Percentiles rank a stretch among this genome's conserved stretches.
phyloP scores from a whole-genome alignment of 805 yeast genomes.

The Ogataea thermomethanolica region DNA sequence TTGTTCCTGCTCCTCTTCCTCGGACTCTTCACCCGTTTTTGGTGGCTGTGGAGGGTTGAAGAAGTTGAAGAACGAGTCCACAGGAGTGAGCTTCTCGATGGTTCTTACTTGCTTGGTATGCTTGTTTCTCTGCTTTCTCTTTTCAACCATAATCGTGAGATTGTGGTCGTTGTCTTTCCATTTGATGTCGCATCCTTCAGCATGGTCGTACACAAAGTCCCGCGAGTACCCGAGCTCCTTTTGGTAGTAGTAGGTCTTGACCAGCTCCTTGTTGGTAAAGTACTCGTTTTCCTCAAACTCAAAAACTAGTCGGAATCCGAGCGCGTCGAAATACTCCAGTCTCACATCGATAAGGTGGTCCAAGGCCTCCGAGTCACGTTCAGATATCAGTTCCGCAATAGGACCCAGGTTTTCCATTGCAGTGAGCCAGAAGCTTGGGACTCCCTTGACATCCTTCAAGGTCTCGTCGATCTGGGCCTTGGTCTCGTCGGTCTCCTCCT shows the following conservation, averaged over 20 bases:
- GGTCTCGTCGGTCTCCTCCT: conserved; percentile 30
- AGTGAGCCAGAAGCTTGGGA: conserved; percentile 96
- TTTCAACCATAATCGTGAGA: conserved; percentile 82
- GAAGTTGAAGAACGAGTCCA: conserved; percentile 92
- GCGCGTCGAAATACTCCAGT: conserved; percentile 73
- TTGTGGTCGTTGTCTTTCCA: conserved; percentile 82
- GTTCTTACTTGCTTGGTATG: conserved; percentile 95
- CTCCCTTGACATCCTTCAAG: conserved; percentile 53
- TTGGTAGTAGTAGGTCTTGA: conserved; percentile 90
- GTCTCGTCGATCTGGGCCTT: conserved; percentile 25
- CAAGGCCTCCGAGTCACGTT: conserved; percentile 84
- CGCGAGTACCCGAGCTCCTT: conserved; percentile 92
- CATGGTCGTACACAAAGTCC: conserved; percentile 95
- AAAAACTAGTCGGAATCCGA: conserved; percentile 87
- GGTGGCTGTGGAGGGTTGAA: conserved; percentile 90
- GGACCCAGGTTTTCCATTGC: conserved; percentile 84
- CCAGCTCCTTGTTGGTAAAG: conserved; percentile 67
- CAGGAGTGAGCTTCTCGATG: conserved; percentile 90
- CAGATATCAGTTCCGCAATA: conserved; percentile 80
- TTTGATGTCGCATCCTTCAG: conserved; percentile 81
- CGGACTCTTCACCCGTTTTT: conserved; percentile 36
- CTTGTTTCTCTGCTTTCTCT: conserved; percentile 96
- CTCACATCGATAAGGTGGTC: conserved; percentile 64
- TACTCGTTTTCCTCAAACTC: conserved; percentile 74
- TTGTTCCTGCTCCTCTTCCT: conserved; percentile 46